Evolutionary conservation across 2,329 filamentous ascomycete genomes (phyloP).

Genomic region (Furcasterigmium sp.): DNA sequence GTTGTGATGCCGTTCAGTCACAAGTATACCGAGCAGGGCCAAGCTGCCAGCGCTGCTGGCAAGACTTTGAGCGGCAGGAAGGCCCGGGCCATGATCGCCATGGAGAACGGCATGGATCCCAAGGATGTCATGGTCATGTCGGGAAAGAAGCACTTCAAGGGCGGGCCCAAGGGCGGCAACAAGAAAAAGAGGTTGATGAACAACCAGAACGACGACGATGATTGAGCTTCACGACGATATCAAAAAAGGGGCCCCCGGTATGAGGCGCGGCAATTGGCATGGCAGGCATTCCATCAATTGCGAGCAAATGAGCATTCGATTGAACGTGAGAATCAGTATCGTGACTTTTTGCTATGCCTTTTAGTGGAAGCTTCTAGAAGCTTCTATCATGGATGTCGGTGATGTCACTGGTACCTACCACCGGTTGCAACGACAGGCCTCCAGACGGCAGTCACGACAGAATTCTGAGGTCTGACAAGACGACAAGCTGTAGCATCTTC

Average conservation of each 20-base stretch:
- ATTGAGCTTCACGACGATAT: slow-evolving; percentile 7
- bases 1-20: slow-evolving; percentile 80
- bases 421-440: background rate
- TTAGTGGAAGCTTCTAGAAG: slow-evolving; percentile 25
- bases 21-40: slow-evolving; percentile 80
- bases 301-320: background rate
- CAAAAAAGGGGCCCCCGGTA: background rate
- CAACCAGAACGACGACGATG: slow-evolving; percentile 33
- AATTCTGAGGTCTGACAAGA: background rate
- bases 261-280: background rate
- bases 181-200: slow-evolving; percentile 45
- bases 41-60: slow-evolving; percentile 24
- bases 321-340: slow-evolving; percentile 1
- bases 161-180: slow-evolving; percentile 57
- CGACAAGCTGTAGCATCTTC: background rate
- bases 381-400: slow-evolving; percentile 14
- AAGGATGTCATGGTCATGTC: slow-evolving; percentile 62
- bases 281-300: background rate
- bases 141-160: slow-evolving; percentile 94
- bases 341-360: background rate
- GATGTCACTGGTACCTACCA: slow-evolving; percentile 3
- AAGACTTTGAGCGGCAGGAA: slow-evolving; percentile 82
- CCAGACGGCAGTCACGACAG: background rate
- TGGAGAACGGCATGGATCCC: slow-evolving; percentile 81
- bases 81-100: slow-evolving; percentile 69